Base-by-base conservation (phyloP, 257 asterid species). In the Solanum medicagineum region DNA sequence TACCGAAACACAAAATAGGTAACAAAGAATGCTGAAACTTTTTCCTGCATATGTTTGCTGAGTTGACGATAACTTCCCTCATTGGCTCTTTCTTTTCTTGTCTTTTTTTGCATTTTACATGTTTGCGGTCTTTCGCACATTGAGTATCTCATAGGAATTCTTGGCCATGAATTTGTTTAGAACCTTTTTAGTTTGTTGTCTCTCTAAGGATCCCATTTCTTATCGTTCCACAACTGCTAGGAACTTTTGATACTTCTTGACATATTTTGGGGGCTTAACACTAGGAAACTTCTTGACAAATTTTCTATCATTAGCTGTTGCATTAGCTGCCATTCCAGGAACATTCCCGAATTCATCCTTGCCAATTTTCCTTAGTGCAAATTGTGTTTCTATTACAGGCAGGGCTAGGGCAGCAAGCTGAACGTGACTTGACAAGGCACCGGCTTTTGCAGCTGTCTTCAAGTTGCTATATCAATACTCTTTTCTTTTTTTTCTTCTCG, bases 401-500 rank as follows among this genome's bases (percentile, higher is more conserved):
- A 97, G 90, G 59, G 98, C 86, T 53, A 96, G 94, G 55, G 99
- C 98, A 77, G 98, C 95, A 84, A 97, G 96, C 86, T 93, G 94
- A 81, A 97, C 73, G 71, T 97, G 99, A 91, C 99, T 97, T 86
- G 99, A 99, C 89, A 97, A 85, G 54, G 98, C 93, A 83, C 98
- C 98, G 83, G 86, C 95, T 91, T 95, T 95, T 68, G 90, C 90
- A 13, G 98, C 97, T 77, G 93, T 91, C 86, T 94, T 97, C 88
- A 97, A 91, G 90, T 95, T 97, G 0, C 89, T 88, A 73, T 93
- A 62, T 87, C 97, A 91, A 83, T 51, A 95, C 97, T 91, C 92
- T 93, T 84, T 84, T 81, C 90, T 93, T 95, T 94, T 93, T 93
- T 97, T 88, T 95, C 98, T 87, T 88, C 89, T 44, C 29, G 89